Conservation (phyloP, 1,284 basidiomycete species). For the Ceratobasidium sp. region DNA sequence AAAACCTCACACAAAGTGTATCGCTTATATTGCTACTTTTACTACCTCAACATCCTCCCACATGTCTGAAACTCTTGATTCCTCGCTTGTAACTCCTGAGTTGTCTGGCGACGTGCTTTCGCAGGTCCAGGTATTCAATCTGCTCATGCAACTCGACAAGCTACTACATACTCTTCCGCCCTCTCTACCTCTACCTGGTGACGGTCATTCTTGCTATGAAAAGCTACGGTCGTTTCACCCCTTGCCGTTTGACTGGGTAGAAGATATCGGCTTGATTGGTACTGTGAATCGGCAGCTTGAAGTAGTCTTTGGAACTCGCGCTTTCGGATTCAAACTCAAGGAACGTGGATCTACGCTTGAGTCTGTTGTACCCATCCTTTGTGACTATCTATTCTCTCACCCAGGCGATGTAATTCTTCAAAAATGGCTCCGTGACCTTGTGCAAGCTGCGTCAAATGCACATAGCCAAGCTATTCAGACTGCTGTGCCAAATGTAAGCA, state of each 20-base stretch:
- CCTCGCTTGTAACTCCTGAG: neutral
- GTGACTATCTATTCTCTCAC: neutral
- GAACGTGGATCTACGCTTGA: neutral
- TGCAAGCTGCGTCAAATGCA: neutral
- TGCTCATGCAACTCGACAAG: slow-evolving; percentile 3
- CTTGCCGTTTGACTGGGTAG: neutral
- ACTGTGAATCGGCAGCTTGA: slow-evolving; percentile 15
- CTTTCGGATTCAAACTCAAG: slow-evolving; percentile 10
- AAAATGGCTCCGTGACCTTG: slow-evolving; percentile 19
- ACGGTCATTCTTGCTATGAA: neutral
- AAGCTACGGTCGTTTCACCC: slow-evolving; percentile 8
- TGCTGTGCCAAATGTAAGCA: neutral
- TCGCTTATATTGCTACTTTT: neutral
- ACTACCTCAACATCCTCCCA: neutral
- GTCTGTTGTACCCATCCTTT: slow-evolving; percentile 8
- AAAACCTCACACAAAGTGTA: neutral
- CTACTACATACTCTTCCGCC: neutral
- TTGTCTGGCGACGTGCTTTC: neutral
- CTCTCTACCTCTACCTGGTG: neutral
- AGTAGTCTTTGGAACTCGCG: slow-evolving; percentile 3
- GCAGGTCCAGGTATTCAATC: slow-evolving; percentile 3
- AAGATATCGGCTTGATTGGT: slow-evolving; percentile 1
- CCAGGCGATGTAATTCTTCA: slow-evolving; percentile 9
- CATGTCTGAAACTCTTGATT: neutral
- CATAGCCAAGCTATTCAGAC: neutral